Evolutionary conservation across 208 protist genomes (phyloP), one percentile per base, ranked within the genome.

Genomic region (Entamoeba invadens): DNA sequence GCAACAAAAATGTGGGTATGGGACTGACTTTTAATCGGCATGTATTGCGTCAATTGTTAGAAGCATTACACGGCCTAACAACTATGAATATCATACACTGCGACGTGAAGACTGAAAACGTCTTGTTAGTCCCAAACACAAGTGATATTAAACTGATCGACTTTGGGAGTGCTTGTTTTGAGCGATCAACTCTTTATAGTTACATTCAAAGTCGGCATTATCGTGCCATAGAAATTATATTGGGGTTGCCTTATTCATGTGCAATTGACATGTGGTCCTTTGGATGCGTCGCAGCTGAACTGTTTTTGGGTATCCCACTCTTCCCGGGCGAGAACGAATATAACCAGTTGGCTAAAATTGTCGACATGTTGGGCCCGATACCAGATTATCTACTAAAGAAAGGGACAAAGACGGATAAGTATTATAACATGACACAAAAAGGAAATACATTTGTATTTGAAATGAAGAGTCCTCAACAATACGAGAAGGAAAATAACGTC

Each of bases 171-270:
- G 77, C 77, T 44, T 91, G 98, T 95, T 97, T 97, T 46, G 94
- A 94, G 3, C 95, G 96, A 25, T 93, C 98, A 92, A 96, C 97
- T 94, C 25, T 98, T 35, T 97, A 98, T 96, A 96, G 96, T 94
- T 97, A 98, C 97, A 97, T 99, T 96, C 98, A 99, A 95, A 95
- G 92, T 12, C 38, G 98, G 97, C 98, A 97, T 94, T 98, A 98
- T 95, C 93, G 97, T 25, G 96, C 97, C 10, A 97, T 97, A 45
- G 97, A 98, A 94, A 98, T 99, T n/a, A 97, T 97, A 10, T 31
- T 97, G 16, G 95, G 96, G 45, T 12, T 95, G 38, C 45, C 93
- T 42, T 96, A 96, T 94, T 93, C 46, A 42, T 44, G 47, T 42
- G 50, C 77, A 0, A 97, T 97, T 35, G 96, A 97, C 91, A 96